Percentiles rank a stretch among this genome's conserved stretches.
These are phyloP conservation scores for Lasiodiplodia sp. DNA, from an alignment of 2,329 filamentous ascomycete species.

Conservation along the genomic window DNA sequence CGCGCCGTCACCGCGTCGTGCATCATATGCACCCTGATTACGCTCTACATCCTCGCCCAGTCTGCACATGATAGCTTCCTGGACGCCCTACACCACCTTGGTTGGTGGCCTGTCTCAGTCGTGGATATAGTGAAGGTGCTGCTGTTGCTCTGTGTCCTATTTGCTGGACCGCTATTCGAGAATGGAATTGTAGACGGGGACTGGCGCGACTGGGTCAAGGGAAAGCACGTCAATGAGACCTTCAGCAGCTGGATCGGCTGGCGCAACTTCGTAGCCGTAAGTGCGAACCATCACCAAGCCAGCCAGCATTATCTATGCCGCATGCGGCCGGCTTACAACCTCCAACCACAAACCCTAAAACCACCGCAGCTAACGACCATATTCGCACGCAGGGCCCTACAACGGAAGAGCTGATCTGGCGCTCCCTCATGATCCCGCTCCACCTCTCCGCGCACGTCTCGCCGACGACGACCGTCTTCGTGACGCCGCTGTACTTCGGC, in stretches of 20 bases:
- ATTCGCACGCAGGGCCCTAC: slow-evolving; percentile 66
- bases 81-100: slow-evolving; percentile 71
- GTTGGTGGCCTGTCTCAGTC: slow-evolving; percentile 78
- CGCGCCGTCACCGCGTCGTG: slow-evolving; percentile 81
- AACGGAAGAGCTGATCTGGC: slow-evolving; percentile 94
- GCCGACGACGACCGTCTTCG: slow-evolving; percentile 70
- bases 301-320: background rate
- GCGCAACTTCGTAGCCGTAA: slow-evolving; percentile 85
- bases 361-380: background rate
- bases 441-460: slow-evolving; percentile 71
- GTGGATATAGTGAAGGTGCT: slow-evolving; percentile 69
- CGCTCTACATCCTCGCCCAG: slow-evolving; percentile 69
- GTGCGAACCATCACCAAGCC: slow-evolving; percentile 39
- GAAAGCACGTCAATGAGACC: slow-evolving; percentile 64
- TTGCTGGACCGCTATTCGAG: slow-evolving; percentile 85
- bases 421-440: slow-evolving; percentile 82
- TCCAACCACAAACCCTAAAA: background rate
- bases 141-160: slow-evolving; percentile 78
- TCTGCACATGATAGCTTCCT: slow-evolving; percentile 58
- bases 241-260: slow-evolving; percentile 80
- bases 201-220: slow-evolving; percentile 70
- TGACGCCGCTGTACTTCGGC: slow-evolving; percentile 88
- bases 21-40: slow-evolving; percentile 69
- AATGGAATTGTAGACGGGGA: slow-evolving; percentile 72
- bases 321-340: background rate